Percentiles rank a stretch among this genome's conserved stretches.
phyloP scores from a whole-genome alignment of 164 flowering plant genomes.

The Santalum album region DNA sequence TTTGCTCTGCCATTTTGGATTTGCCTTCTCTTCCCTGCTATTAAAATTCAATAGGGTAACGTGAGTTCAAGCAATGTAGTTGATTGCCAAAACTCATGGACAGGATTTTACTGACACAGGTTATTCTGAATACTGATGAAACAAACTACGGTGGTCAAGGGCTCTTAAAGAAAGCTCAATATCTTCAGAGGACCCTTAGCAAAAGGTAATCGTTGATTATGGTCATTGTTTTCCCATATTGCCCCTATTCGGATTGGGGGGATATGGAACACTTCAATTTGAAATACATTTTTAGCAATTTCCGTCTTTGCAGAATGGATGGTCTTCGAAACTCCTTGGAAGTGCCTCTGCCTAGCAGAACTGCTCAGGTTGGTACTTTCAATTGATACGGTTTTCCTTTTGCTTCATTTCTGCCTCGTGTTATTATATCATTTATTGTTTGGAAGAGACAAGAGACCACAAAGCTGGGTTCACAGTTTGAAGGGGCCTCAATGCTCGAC shows the following conservation, averaged over 20 bases:
- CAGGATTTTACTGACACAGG: slow-evolving; percentile 24
- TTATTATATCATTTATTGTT: too few species aligned
- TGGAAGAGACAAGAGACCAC: too few species aligned
- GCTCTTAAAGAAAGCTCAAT: slow-evolving; percentile 31
- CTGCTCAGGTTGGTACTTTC: slow-evolving; percentile 68
- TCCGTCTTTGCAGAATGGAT: slow-evolving; percentile 40
- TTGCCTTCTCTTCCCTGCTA: background rate
- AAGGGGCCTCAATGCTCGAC: too few species aligned
- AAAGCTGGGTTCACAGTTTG: too few species aligned
- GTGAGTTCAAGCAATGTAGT: background rate
- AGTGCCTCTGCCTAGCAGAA: slow-evolving; percentile 62
- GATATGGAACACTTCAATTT: background rate
- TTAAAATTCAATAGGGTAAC: background rate
- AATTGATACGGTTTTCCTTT: too few species aligned
- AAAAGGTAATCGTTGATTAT: slow-evolving; percentile 35
- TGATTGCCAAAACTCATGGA: slow-evolving; percentile 4
- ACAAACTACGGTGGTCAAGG: slow-evolving; percentile 73
- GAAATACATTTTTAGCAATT: background rate
- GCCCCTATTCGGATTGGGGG: background rate
- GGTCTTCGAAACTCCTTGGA: slow-evolving; percentile 66
- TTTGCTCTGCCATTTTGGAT: background rate
- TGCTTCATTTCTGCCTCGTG: too few species aligned
- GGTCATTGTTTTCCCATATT: background rate
- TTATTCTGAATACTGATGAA: slow-evolving; percentile 74
- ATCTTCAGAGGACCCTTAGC: slow-evolving; percentile 44